Evolutionary conservation across 176 grass and related monocot genomes (phyloP).

Genomic region (Rhipidocladum racemiflorum): DNA sequence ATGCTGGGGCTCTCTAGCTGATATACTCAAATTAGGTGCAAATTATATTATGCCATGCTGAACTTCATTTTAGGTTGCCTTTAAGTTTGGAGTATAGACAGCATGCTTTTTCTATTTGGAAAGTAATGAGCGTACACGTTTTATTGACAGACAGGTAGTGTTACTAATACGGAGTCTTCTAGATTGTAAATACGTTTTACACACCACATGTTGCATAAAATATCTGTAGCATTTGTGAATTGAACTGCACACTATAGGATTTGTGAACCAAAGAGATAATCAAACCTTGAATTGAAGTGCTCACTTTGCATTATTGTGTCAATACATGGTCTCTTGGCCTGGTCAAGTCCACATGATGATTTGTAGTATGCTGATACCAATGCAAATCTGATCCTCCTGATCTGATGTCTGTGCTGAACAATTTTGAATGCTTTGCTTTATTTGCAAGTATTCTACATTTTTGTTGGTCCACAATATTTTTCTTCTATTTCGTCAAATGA

Average conservation of each 20-base stretch:
- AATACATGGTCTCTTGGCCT: not conserved
- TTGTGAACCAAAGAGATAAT: not conserved
- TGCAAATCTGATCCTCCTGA: not conserved
- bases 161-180: not conserved
- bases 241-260: not conserved
- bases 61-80: not conserved
- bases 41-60: not conserved
- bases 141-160: not conserved
- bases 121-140: not conserved
- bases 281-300: not conserved
- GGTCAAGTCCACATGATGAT: not conserved
- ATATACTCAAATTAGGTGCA: not conserved
- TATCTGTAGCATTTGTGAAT: not conserved
- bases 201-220: not conserved
- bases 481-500: not conserved
- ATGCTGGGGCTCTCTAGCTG: not conserved
- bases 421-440: not conserved
- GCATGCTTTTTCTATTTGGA: slow-evolving; percentile 22
- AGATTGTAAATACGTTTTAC: not conserved
- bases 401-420: not conserved
- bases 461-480: not conserved
- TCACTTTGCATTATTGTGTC: not conserved
- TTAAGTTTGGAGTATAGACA: not conserved
- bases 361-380: not conserved
- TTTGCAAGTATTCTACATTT: not conserved